These are phyloP conservation scores for Aspergillus sclerotioniger DNA, from an alignment of 495 filamentous ascomycete species.

Conservation along the genomic window DNA sequence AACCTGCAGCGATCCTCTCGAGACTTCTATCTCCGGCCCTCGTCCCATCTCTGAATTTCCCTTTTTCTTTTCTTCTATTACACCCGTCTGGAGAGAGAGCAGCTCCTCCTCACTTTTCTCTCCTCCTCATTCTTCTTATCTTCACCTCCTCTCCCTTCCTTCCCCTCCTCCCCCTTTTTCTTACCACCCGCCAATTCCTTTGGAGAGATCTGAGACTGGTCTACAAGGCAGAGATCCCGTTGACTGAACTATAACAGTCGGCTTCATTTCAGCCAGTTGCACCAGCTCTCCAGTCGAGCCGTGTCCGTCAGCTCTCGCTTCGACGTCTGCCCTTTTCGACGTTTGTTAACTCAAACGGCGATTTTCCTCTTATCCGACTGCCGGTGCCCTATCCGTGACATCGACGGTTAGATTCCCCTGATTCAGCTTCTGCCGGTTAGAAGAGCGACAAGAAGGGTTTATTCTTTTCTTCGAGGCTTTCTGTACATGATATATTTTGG, in stretches of 20 bases:
- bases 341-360: constrained; percentile 53
- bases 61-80: constrained; percentile 42
- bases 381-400: constrained; percentile 38
- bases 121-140: constrained; percentile 53
- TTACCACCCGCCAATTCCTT: constrained; percentile 53
- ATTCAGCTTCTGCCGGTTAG: constrained; percentile 48
- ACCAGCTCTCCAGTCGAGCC: constrained; percentile 46
- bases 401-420: constrained; percentile 40
- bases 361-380: constrained; percentile 29
- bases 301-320: constrained; percentile 44
- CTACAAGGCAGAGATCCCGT: constrained; percentile 28
- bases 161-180: constrained; percentile 49
- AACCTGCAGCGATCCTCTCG: constrained; percentile 29
- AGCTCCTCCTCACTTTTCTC: constrained; percentile 46
- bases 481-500: constrained; percentile 32
- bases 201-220: constrained; percentile 45
- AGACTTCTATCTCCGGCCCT: constrained; percentile 37
- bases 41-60: constrained; percentile 27
- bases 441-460: constrained; percentile 42
- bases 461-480: constrained; percentile 20
- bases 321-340: constrained; percentile 39
- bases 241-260: constrained; percentile 37
- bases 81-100: constrained; percentile 52
- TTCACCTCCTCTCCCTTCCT: constrained; percentile 47
- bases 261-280: constrained; percentile 28